Conservation (phyloP, 805 yeast species). For the Babjeviella inositovora region DNA sequence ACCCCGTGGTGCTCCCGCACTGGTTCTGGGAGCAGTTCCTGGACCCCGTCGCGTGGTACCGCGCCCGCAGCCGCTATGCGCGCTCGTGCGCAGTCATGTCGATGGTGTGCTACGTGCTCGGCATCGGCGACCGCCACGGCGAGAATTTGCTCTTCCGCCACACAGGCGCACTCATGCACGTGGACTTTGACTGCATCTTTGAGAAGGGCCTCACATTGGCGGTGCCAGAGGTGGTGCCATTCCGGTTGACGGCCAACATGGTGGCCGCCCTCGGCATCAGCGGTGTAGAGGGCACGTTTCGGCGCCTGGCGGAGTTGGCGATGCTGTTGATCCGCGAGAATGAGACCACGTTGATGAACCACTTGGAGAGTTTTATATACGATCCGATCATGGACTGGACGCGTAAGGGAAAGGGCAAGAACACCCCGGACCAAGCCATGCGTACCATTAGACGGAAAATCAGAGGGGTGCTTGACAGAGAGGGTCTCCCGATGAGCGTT, state of each 20-base stretch:
- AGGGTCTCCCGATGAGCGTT: slow-evolving; percentile 77
- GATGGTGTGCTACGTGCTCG: slow-evolving; percentile 85
- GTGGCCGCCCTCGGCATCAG: slow-evolving; percentile 81
- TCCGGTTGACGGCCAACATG: slow-evolving; percentile 77
- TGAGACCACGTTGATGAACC: slow-evolving; percentile 77
- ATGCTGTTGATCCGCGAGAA: slow-evolving; percentile 54
- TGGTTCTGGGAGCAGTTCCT: slow-evolving; percentile 88
- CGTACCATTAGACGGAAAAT: slow-evolving; percentile 63
- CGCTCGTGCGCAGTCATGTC: slow-evolving; percentile 92
- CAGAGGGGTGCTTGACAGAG: slow-evolving; percentile 68
- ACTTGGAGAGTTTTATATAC: slow-evolving; percentile 80
- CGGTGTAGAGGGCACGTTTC: slow-evolving; percentile 81
- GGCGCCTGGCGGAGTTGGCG: slow-evolving; percentile 77
- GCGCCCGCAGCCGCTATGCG: slow-evolving; percentile 56
- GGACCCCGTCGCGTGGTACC: slow-evolving; percentile 80
- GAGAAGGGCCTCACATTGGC: slow-evolving; percentile 64
- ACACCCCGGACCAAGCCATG: slow-evolving; percentile 51
- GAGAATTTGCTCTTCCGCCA: slow-evolving; percentile 70
- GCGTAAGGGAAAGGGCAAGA: slow-evolving; percentile 17
- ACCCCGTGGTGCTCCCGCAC: slow-evolving; percentile 61
- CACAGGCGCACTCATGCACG: slow-evolving; percentile 76
- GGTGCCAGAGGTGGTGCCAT: slow-evolving; percentile 91
- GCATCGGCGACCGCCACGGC: slow-evolving; percentile 93
- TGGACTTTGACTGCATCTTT: slow-evolving; percentile 92
- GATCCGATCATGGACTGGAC: slow-evolving; percentile 85